Conservation (phyloP, 148 eudicot species). For the Rhododendron griersonianum region DNA sequence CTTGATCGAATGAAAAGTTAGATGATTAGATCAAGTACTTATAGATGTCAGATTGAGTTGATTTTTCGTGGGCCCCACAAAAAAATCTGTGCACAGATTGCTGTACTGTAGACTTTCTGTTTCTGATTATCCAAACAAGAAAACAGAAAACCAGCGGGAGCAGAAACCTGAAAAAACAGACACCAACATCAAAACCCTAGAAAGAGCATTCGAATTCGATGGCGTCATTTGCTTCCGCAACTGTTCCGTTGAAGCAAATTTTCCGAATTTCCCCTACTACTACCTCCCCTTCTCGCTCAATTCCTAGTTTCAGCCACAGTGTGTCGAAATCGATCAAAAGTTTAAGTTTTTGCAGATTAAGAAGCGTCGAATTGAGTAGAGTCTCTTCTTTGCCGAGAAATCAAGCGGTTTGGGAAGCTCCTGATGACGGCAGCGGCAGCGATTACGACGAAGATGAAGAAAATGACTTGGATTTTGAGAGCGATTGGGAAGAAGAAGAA, state of each 20-base stretch:
- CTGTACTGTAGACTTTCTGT: no score
- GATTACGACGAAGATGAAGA: constrained; percentile 55
- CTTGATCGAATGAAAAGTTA: no score
- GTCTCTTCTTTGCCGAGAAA: constrained; percentile 5
- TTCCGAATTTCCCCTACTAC: background rate
- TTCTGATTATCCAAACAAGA: background rate
- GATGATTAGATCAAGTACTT: no score
- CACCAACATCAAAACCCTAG: background rate
- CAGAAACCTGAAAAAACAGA: background rate
- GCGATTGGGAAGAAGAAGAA: constrained; percentile 69
- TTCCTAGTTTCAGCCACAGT: background rate
- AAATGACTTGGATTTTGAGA: constrained; percentile 70
- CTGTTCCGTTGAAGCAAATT: background rate
- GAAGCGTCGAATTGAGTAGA: background rate
- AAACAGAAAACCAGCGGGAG: background rate
- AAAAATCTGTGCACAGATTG: no score
- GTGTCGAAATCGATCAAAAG: background rate
- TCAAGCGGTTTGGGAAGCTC: constrained; percentile 69
- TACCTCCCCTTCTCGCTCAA: background rate
- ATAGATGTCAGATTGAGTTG: no score
- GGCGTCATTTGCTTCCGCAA: background rate
- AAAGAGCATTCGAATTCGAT: background rate
- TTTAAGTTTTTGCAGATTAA: background rate
- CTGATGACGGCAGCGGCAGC: constrained; percentile 73
- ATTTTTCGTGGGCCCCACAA: no score